Evolutionary conservation across 108 stramenopile genomes (phyloP).

Genomic region (Pseudonitzschia delicatissima): DNA sequence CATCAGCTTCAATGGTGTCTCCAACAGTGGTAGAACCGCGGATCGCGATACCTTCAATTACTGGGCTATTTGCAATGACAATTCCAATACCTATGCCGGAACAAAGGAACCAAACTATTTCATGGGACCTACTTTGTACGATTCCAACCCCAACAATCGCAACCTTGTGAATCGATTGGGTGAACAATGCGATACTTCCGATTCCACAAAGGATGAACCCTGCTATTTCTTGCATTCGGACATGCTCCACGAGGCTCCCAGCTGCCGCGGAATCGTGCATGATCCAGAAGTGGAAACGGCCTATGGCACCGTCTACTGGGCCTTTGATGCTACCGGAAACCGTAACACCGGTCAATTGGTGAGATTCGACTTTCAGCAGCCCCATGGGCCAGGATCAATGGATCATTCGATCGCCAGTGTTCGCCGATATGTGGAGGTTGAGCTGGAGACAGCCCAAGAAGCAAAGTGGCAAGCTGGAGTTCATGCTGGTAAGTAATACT

Average conservation of each 20-base stretch:
- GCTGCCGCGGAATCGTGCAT: conserved; percentile 48
- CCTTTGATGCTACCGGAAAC: conserved; percentile 46
- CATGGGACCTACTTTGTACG: conserved; percentile 55
- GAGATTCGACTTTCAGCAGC: conserved; percentile 47
- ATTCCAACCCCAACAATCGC: conserved; percentile 30
- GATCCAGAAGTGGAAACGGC: conserved; percentile 45
- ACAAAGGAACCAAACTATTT: conserved; percentile 44
- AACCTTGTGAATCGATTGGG: conserved; percentile 45
- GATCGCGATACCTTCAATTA: conserved; percentile 48
- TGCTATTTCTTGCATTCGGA: conserved; percentile 56
- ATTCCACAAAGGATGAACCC: conserved; percentile 24
- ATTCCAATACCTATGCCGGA: conserved; percentile 37
- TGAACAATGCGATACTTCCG: conserved; percentile 31
- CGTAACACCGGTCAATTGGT: conserved; percentile 40
- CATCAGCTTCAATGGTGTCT: conserved; percentile 44
- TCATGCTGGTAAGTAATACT: conserved; percentile 8
- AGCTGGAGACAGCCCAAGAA: conserved; percentile 19
- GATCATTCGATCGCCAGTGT: conserved; percentile 43
- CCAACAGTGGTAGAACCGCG: conserved; percentile 26
- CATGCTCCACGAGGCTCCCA: conserved; percentile 52
- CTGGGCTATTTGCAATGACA: conserved; percentile 53
- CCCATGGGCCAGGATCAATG: conserved; percentile 52
- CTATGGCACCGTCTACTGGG: conserved; percentile 47
- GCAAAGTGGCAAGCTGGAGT: conserved; percentile 2
- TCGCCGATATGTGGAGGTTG: conserved; percentile 40